Percentiles rank a stretch among this genome's conserved stretches.
These are phyloP conservation scores for Pseudophaeomoniella oleicola DNA, from an alignment of 2,329 filamentous ascomycete genomes.

Conservation along the genomic window DNA sequence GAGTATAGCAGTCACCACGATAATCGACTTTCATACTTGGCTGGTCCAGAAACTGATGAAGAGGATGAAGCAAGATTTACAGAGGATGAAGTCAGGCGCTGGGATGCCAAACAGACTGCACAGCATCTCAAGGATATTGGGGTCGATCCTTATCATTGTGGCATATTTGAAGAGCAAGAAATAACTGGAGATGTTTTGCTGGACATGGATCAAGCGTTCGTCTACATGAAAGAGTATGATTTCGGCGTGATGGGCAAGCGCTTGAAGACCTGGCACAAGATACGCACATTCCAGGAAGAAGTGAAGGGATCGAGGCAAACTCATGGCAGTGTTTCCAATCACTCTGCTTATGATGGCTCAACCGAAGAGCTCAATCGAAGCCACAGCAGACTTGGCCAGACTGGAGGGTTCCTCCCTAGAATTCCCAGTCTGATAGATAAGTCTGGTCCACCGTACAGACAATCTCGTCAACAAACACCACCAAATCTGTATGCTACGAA, in stretches of 20 bases:
- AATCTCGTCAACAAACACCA: slow-evolving; percentile 4
- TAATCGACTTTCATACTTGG: slow-evolving; percentile 75
- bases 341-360: slow-evolving; percentile 25
- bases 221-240: slow-evolving; percentile 92
- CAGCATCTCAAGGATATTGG: slow-evolving; percentile 76
- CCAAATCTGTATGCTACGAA: slow-evolving; percentile 1
- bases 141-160: slow-evolving; percentile 79
- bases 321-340: slow-evolving; percentile 23
- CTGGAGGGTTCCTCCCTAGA: slow-evolving; percentile 24
- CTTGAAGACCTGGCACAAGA: slow-evolving; percentile 92
- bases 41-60: slow-evolving; percentile 88
- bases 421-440: slow-evolving; percentile 26
- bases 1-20: slow-evolving; percentile 73
- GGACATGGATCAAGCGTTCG: slow-evolving; percentile 86
- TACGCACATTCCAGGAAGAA: slow-evolving; percentile 82
- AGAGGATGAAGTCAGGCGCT: slow-evolving; percentile 59
- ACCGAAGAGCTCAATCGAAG: slow-evolving; percentile 29
- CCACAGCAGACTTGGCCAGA: slow-evolving; percentile 21
- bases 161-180: slow-evolving; percentile 90
- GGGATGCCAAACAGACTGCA: slow-evolving; percentile 70
- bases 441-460: slow-evolving; percentile 13
- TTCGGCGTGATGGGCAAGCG: slow-evolving; percentile 79
- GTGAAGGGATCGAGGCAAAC: slow-evolving; percentile 43
- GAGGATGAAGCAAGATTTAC: slow-evolving; percentile 64
- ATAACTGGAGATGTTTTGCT: slow-evolving; percentile 87